Evolutionary conservation across 257 asterid species (phyloP), one percentile per base, ranked within the genome.

Genomic region (Nemophila menziesii): DNA sequence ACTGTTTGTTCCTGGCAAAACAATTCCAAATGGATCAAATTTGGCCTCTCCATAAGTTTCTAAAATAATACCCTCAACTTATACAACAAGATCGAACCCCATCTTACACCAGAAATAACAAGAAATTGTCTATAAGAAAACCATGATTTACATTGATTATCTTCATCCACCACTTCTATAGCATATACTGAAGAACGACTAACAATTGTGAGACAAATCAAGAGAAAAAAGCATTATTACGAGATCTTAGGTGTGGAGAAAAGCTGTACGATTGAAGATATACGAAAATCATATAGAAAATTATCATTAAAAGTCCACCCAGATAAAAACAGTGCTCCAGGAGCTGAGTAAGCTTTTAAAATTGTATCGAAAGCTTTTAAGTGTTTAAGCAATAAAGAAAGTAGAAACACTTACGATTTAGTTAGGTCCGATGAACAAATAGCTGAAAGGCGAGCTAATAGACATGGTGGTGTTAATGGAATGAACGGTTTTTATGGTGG

Each of bases 301-400:
- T 34, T 89, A 29, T 89, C 98, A 0, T 49, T 89, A 70, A 89
- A 84, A 63, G 98, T 89, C 49, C 98, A 89, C 66, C 98, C 98
- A 11, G 98, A 84, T 64, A 89, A 89, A 67, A 89, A 89, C 64
- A 70, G 63, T 22, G 94, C 98, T 0, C 98, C 98, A 0, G 98
- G 94, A 11, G 77, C 98, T 1, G 98, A 89, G 64, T 95, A 89
- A 58, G 92, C 93, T n/a, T 89, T 89, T 56, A 89, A 89, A 82
- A 70, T 58, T 70, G 95, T 89, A 0, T 89, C 98, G 2, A 89
- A 74, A 70, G 94, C 95, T 14, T 87, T 87, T 58, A 87, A 87
- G 63, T 87, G 97, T 62, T 67, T 83, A 74, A 83, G 92, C 41
- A 58, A 80, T 40, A 94, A 72, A 46, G 95, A 85, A 58, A 61